Conservation (phyloP, 805 yeast genomes). For the Cyberlindnera misumaiensis region DNA sequence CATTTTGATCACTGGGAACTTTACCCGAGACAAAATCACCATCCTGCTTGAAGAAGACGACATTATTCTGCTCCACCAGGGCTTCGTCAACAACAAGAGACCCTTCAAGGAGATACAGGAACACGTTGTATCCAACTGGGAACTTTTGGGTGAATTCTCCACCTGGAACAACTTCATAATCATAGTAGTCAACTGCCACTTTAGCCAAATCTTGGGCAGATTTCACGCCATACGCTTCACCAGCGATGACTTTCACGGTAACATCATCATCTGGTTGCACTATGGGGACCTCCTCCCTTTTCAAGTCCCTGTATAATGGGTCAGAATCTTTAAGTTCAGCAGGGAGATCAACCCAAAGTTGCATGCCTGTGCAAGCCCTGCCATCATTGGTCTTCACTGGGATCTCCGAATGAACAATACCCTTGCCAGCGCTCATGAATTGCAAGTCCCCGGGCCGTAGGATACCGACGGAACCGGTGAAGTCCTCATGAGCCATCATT, state of each 20-base stretch:
- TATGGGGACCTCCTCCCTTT: conserved; percentile 62
- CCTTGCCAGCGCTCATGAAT: conserved; percentile 91
- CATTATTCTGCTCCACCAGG: conserved; percentile 37
- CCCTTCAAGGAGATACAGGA: conserved; percentile 64
- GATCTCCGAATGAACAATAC: conserved; percentile 82
- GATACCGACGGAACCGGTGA: conserved; percentile 77
- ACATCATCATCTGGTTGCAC: conserved; percentile 60
- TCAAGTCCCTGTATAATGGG: conserved; percentile 77
- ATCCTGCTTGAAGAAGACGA: conserved; percentile 60
- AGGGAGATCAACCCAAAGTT: conserved; percentile 85
- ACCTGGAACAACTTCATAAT: conserved; percentile 57
- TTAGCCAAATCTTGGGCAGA: conserved; percentile 71
- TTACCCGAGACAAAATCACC: conserved; percentile 57
- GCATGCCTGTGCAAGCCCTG: conserved; percentile 60
- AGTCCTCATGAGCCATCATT: conserved; percentile 74
- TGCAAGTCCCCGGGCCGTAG: conserved; percentile 79
- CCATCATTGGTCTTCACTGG: conserved; percentile 51
- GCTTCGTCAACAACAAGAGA: conserved; percentile 40
- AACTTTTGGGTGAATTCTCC: conserved; percentile 55
- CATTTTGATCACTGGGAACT: conserved; percentile 35
- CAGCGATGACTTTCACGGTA: conserved; percentile 67
- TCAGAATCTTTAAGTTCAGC: conserved; percentile 49
- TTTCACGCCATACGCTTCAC: conserved; percentile 68
- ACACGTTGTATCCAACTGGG: conserved; percentile 56
- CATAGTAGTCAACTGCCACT: conserved; percentile 73